A percentile compares a stretch with the other conserved stretches of the same genome.
Conservation (phyloP, 805 yeast species). For the Debaryomyces maramus region DNA sequence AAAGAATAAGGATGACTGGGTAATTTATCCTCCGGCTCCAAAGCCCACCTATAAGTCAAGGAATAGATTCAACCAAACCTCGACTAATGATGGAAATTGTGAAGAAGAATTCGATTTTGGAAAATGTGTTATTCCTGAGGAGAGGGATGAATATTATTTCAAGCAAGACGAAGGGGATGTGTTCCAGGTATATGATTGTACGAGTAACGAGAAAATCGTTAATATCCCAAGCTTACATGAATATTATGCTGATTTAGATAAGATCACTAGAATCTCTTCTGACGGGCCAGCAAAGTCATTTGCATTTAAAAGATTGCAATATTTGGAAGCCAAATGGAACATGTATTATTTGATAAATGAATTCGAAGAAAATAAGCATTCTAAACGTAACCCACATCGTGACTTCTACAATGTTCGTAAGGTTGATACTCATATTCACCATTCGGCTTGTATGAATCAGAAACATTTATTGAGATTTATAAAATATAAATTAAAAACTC, state of each 20-base stretch:
- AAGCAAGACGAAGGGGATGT: conserved; percentile 63
- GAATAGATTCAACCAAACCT: conserved; percentile 49
- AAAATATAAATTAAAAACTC: conserved; percentile 87
- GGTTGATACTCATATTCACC: conserved; percentile 98
- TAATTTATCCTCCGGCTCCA: conserved; percentile 90
- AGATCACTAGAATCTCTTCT: conserved; percentile 69
- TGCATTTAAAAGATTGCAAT: conserved; percentile 91
- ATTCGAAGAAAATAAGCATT: conserved; percentile 86
- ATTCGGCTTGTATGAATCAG: conserved; percentile 98
- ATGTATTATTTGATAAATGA: conserved; percentile 84
- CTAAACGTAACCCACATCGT: conserved; percentile 92
- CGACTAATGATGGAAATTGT: conserved; percentile 26
- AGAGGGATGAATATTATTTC: conserved; percentile 41
- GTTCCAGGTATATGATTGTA: conserved; percentile 55
- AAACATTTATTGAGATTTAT: conserved; percentile 93
- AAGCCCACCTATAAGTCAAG: conserved; percentile 76
- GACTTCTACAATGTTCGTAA: conserved; percentile 96
- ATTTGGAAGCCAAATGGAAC: conserved; percentile 96
- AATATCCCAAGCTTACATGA: conserved; percentile 83
- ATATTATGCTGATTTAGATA: conserved; percentile 80
- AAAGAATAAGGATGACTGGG: conserved; percentile 72
- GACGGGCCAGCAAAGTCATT: conserved; percentile 97
- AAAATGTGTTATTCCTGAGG: conserved; percentile 56
- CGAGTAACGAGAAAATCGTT: conserved; percentile 39
- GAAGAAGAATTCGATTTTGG: conserved; percentile 60